Evolutionary conservation across 148 eudicot species (phyloP), one percentile per base, ranked within the genome.

Genomic region (Amaranthus palmeri): DNA sequence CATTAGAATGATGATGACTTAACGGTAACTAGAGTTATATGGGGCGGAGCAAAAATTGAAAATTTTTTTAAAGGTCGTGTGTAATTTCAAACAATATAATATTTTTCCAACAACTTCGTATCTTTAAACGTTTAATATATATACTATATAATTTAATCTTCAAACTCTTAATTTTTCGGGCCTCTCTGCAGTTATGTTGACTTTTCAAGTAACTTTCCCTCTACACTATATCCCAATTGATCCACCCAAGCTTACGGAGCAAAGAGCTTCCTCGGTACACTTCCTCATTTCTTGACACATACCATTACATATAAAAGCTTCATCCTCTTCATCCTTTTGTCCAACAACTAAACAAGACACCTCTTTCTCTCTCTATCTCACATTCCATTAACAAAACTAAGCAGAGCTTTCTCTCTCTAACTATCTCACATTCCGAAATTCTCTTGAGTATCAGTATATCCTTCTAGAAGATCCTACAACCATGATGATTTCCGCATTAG

Each of bases 401-500:
- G 36, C 36, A 25, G 36, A 25, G 36, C 36, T 25, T 25, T 57
- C 50, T 42, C 59, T 11, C 63, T 12, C 44, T 59, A 70, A 4
- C 45, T 8, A 25, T 25, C 36, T 25, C 36, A 25, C 36, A 25
- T 52, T 18, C 6, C 4, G 12, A 7, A 3, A 14, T 42, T 8
- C 12, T 0, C n/a, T 40, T 5, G 4, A 67, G 5, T 51, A 25
- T 61, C 46, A 40, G 11, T 40, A 42, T 8, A 5, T 52, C 10
- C n/a, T 62, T 25, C 36, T 25, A 25, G 36, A 25, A 25, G 36
- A 25, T 25, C 36, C 36, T 25, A 25, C 11, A 46, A 74, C 61
- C 11, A 82, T 86, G 89, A 79, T 89, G 69, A 40, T 52, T 58
- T 78, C 78, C 15, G 75, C 84, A 52, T 53, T 84, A 17, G 91